Percentiles rank a stretch among this genome's conserved stretches.
phyloP scores from a whole-genome alignment of 1,284 basidiomycete species.

The Ceratobasidium sp. region DNA sequence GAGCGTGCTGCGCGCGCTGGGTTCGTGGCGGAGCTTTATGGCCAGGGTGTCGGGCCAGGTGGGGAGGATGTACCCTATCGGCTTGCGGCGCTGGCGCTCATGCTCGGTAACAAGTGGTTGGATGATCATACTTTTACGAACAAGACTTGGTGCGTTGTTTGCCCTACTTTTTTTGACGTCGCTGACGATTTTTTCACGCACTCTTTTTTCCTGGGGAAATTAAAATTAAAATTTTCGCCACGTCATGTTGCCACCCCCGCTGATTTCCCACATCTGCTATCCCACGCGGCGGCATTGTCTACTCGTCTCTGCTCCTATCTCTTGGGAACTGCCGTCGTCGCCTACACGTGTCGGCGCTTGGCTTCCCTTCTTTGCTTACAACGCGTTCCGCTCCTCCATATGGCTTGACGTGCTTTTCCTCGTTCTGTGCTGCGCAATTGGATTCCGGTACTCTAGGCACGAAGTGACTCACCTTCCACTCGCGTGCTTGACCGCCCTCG shows the following conservation, averaged over 20 bases:
- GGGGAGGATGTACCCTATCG: constrained; percentile 48
- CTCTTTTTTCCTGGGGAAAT: constrained; percentile 7
- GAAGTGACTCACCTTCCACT: constrained; percentile 46
- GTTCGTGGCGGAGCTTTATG: constrained; percentile 38
- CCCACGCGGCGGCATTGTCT: not conserved
- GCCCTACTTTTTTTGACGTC: not conserved
- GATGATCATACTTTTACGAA: constrained; percentile 93
- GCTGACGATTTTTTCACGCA: constrained; percentile 31
- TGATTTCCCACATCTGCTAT: not conserved
- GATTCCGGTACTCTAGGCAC: constrained; percentile 31
- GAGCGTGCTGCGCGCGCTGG: constrained; percentile 37
- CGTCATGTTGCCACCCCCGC: constrained; percentile 20
- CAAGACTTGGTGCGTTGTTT: constrained; percentile 80
- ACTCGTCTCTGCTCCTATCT: constrained; percentile 1
- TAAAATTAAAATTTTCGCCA: constrained; percentile 10
- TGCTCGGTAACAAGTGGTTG: constrained; percentile 92
- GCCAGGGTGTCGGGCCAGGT: constrained; percentile 16
- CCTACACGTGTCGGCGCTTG: constrained; percentile 5
- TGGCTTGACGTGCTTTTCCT: not conserved
- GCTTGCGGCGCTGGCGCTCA: constrained; percentile 79
- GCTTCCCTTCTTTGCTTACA: not conserved
- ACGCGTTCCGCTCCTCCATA: not conserved
- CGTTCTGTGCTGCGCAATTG: not conserved
- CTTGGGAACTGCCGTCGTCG: not conserved
- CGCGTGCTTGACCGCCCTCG: constrained; percentile 43